These are phyloP conservation scores for Aspergillus alliaceus DNA, from an alignment of 2,329 filamentous ascomycete species.

Conservation along the genomic window DNA sequence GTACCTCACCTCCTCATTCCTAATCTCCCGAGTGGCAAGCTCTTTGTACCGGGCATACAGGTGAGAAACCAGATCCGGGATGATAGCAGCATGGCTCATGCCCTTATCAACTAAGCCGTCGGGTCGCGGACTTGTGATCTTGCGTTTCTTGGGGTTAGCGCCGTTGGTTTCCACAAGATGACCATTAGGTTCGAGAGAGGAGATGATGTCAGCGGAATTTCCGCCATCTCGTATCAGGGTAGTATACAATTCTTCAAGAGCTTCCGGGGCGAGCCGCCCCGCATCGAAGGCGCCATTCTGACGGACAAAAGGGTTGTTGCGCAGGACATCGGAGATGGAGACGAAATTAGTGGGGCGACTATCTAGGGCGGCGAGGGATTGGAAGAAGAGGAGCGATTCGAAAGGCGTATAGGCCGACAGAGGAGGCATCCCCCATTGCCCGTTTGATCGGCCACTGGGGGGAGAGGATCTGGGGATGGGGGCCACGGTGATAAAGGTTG, in stretches of 20 bases:
- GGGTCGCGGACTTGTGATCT: slow-evolving; percentile 64
- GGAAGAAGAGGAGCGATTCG: slow-evolving; percentile 83
- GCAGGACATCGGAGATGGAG: slow-evolving; percentile 72
- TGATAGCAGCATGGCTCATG: slow-evolving; percentile 63
- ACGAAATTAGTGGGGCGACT: slow-evolving; percentile 65
- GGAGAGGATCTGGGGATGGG: slow-evolving; percentile 33
- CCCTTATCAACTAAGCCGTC: slow-evolving; percentile 65
- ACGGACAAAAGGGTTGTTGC: slow-evolving; percentile 70
- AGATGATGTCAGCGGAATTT: slow-evolving; percentile 37
- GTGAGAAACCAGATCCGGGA: slow-evolving; percentile 69
- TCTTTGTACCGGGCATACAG: slow-evolving; percentile 75
- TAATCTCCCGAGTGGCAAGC: slow-evolving; percentile 67
- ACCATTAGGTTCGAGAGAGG: slow-evolving; percentile 33
- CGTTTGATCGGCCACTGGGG: slow-evolving; percentile 38
- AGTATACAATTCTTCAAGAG: slow-evolving; percentile 76
- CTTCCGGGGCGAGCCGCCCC: slow-evolving; percentile 71
- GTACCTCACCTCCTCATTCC: slow-evolving; percentile 70
- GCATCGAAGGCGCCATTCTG: slow-evolving; percentile 71
- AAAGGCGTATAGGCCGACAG: slow-evolving; percentile 73
- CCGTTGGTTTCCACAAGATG: slow-evolving; percentile 25
- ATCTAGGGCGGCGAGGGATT: slow-evolving; percentile 70
- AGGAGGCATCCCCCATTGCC: slow-evolving; percentile 58
- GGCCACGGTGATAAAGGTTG: slow-evolving; percentile 34
- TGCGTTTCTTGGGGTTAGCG: slow-evolving; percentile 68
- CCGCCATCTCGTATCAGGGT: slow-evolving; percentile 75